phyloP scores from a whole-genome alignment of 345 rosid genomes.

The Lagerstroemia speciosa region DNA sequence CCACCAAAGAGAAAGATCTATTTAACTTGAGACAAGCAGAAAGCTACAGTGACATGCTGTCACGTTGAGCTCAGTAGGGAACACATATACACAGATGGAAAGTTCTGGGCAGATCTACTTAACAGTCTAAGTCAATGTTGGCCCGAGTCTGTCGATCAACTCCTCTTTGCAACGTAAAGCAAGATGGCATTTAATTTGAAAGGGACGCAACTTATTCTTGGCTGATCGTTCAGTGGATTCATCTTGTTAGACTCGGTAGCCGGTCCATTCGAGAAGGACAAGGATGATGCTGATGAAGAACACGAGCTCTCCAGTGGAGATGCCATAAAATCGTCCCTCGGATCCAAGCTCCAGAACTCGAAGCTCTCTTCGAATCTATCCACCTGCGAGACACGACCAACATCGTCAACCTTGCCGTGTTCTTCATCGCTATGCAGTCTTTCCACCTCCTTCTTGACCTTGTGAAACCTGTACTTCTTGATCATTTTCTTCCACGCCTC shows the following conservation, averaged over 20 bases:
- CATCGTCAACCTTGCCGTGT: background rate
- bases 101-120: background rate
- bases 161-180: constrained; percentile 20
- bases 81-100: background rate
- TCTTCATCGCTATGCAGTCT: background rate
- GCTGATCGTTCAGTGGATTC: constrained; percentile 14
- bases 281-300: constrained; percentile 29
- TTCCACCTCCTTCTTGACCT: background rate
- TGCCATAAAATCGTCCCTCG: constrained; percentile 11
- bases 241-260: constrained; percentile 10
- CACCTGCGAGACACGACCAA: background rate
- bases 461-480: background rate
- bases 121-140: background rate
- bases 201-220: constrained; percentile 20
- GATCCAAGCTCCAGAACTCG: constrained; percentile 20
- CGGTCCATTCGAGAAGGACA: constrained; percentile 19
- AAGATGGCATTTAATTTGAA: constrained; percentile 19
- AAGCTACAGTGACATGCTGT: background rate
- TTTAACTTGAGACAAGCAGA: no score
- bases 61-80: background rate
- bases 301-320: constrained; percentile 17
- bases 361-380: constrained; percentile 7
- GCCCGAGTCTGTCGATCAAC: background rate
- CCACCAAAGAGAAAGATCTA: no score
- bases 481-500: constrained; percentile 36